Evolutionary conservation across 164 flowering plant genomes (phyloP).

Genomic region (Protea cynaroides): DNA sequence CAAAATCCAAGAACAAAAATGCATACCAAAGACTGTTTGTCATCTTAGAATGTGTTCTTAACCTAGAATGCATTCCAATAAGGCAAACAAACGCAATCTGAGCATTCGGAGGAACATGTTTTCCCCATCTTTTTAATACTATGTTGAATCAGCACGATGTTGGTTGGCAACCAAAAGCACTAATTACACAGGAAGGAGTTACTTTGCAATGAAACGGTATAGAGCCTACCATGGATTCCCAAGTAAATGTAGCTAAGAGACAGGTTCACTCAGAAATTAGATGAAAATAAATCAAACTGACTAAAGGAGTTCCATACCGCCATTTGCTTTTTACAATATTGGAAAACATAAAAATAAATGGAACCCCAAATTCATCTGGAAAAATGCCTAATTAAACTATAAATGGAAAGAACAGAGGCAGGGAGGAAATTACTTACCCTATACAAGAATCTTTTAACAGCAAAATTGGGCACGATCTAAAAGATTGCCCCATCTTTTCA

Average conservation of each 20-base stretch:
- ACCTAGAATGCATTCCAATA: too few species aligned
- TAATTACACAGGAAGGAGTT: neutral
- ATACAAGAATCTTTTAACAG: constrained; percentile 39
- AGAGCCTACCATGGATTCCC: neutral
- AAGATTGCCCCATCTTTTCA: constrained; percentile 19
- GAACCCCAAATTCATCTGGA: neutral
- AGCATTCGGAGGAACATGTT: too few species aligned
- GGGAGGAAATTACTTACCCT: constrained; percentile 12
- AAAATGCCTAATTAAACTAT: neutral
- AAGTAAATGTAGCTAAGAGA: neutral
- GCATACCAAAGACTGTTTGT: too few species aligned
- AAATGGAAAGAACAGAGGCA: neutral
- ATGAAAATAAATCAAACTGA: neutral
- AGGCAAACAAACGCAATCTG: too few species aligned
- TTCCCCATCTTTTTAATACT: too few species aligned
- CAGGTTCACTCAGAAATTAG: neutral
- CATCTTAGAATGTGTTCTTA: too few species aligned
- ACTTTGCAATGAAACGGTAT: neutral
- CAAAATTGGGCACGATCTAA: constrained; percentile 65
- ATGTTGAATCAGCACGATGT: too few species aligned
- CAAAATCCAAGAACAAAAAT: too few species aligned
- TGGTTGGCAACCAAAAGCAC: too few species aligned
- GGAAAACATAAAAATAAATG: too few species aligned
- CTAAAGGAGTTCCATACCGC: neutral
- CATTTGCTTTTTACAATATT: neutral